Evolutionary conservation across 2,329 filamentous ascomycete genomes (phyloP), one percentile per base, ranked within the genome.

Genomic region (Fusarium fujikuroi): DNA sequence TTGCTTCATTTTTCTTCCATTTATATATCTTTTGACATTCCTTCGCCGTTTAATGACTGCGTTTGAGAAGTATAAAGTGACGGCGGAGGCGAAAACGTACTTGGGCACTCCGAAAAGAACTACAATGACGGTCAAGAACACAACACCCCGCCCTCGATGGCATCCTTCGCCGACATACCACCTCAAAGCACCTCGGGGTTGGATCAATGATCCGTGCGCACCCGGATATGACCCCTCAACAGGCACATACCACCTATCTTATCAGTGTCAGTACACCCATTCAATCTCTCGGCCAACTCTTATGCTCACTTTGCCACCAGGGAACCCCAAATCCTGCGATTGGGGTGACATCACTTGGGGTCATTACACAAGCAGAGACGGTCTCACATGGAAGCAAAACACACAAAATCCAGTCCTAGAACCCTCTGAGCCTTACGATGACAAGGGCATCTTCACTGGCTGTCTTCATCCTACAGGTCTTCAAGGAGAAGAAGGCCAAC

Each of bases 391-490:
- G 87, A 72, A 84, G 69, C 80, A 83, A 39, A 80, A 79, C 30
- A 77, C 83, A 40, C 47, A 64, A 10, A 61, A 60, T 75, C 85
- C 63, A 52, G 83, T 70, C 72, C 80, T 63, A 28, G 80, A 80
- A 19, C 83, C 83, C 0, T 73, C 61, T 79, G 81, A 80, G 44
- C 78, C 80, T 12, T 88, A 88, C 73, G 85, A 89, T 63, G 81
- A 84, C 4, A 80, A 87, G 18, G 87, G 87, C 2, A 85, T 88
- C 37, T 89, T 89, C 76, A 86, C 84, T 9, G 87, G 87, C 7
- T 86, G 85, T 42, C 82, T 83, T 8, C 83, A 85, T 68, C 84
- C 87, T 3, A 84, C 86, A 12, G 87, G 87, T 18, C 76, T 86
- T 1, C 72, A 82, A 8, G 86, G 85, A 37, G 82, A 86, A 39